Conservation (phyloP, 2,329 filamentous ascomycete species). For the Hymenoscyphus repandus region DNA sequence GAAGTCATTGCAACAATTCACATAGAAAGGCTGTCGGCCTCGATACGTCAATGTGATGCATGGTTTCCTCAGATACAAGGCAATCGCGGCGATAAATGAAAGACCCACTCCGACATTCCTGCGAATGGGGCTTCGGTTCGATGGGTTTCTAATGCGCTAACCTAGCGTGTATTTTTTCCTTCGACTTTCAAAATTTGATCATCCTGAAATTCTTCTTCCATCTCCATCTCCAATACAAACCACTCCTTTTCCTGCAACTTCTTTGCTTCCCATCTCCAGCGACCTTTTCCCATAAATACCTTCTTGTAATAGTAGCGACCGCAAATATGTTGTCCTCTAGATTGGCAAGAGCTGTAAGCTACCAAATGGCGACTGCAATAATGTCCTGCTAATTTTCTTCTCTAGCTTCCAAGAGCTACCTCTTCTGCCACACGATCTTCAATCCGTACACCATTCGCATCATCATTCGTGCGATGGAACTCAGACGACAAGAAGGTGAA, state of each 20-base stretch:
- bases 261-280: constrained; percentile 12
- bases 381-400: constrained; percentile 23
- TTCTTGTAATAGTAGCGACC: constrained; percentile 14
- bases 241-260: constrained; percentile 17
- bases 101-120: background rate
- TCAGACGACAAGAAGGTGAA: constrained; percentile 80
- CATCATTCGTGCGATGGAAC: constrained; percentile 73
- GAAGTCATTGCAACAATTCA: no score
- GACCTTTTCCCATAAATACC: constrained; percentile 10
- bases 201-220: constrained; percentile 1
- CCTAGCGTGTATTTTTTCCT: background rate
- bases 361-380: constrained; percentile 8
- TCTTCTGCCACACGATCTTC: constrained; percentile 64
- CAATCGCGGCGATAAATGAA: background rate
- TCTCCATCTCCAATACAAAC: constrained; percentile 11
- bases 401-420: constrained; percentile 72
- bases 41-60: no score
- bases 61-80: no score
- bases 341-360: constrained; percentile 70
- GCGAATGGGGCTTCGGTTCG: background rate
- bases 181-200: background rate
- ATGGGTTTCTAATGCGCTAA: constrained; percentile 6
- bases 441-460: constrained; percentile 64
- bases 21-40: background rate
- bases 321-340: constrained; percentile 67